Evolutionary conservation across 192 early-diverging fungal species (phyloP).

Genomic region (Chytriomyces sp.): DNA sequence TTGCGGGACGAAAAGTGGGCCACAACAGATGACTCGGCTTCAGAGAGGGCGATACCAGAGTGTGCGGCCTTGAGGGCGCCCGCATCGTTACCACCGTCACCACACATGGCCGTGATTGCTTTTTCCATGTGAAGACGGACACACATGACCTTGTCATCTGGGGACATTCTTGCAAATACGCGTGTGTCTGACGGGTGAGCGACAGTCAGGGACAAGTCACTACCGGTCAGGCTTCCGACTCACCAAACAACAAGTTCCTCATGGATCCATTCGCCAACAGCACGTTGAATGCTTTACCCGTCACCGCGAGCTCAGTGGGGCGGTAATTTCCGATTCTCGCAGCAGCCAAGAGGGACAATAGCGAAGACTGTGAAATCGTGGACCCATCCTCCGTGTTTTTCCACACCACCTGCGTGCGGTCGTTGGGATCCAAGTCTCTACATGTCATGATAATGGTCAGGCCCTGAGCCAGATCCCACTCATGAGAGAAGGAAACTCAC

Average conservation of each 20-base stretch:
- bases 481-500: too few relatives aligned
- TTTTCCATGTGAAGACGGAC: slow-evolving; percentile 79
- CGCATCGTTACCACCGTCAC: slow-evolving; percentile 86
- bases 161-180: slow-evolving; percentile 80
- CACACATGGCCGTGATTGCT: slow-evolving; percentile 81
- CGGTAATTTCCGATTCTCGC: slow-evolving; percentile 25
- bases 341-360: not conserved
- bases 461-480: too few relatives aligned
- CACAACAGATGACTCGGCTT: slow-evolving; percentile 80
- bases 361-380: not conserved
- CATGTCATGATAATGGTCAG: too few relatives aligned
- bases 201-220: too few relatives aligned
- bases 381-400: slow-evolving; percentile 26
- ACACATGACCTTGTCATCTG: slow-evolving; percentile 73
- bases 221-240: too few relatives aligned
- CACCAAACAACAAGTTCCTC: slow-evolving; percentile 56
- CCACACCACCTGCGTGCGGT: slow-evolving; percentile 22
- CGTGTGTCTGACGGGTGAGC: slow-evolving; percentile 61
- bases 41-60: slow-evolving; percentile 79
- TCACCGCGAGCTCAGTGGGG: slow-evolving; percentile 69
- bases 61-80: slow-evolving; percentile 80
- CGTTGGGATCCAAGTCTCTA: not conserved
- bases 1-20: slow-evolving; percentile 76
- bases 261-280: slow-evolving; percentile 47
- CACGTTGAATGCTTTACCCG: slow-evolving; percentile 66